Evolutionary conservation across 179 eudicot species (phyloP).

Genomic region (Actinidia polygama): DNA sequence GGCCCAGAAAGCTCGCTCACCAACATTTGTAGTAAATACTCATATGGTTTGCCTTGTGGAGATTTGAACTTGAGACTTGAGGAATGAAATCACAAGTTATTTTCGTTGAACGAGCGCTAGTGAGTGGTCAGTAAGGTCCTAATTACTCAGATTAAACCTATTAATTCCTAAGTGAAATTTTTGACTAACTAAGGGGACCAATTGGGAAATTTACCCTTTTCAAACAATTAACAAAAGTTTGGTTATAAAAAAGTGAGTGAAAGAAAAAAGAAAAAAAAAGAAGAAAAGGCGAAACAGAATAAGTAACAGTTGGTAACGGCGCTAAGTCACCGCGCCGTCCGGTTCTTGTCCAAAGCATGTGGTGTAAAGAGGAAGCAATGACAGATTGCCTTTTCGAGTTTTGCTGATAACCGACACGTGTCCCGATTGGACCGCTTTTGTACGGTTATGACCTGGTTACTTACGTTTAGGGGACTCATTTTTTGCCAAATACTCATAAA

Average conservation of each 20-base stretch:
- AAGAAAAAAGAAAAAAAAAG: background rate
- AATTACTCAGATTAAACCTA: too few species aligned
- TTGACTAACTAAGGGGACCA: too few species aligned
- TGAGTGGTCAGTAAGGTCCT: too few species aligned
- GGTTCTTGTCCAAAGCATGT: constrained; percentile 42
- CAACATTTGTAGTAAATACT: too few species aligned
- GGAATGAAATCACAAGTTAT: too few species aligned
- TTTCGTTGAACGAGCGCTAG: too few species aligned
- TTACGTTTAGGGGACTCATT: constrained; percentile 19
- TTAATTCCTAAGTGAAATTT: too few species aligned
- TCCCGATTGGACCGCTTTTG: background rate
- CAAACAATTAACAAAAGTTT: background rate
- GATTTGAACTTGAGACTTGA: too few species aligned
- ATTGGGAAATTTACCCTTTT: too few species aligned
- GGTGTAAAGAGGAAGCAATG: constrained; percentile 36
- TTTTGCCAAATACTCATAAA: constrained; percentile 4
- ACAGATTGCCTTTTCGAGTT: constrained; percentile 10
- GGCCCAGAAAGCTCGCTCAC: too few species aligned
- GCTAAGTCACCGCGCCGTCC: constrained; percentile 48
- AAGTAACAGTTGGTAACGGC: constrained; percentile 43
- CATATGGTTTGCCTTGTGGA: too few species aligned
- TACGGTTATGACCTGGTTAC: constrained; percentile 17
- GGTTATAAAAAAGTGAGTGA: background rate
- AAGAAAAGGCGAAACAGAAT: background rate
- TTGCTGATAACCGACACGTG: constrained; percentile 28